Percentiles rank a stretch among this genome's conserved stretches.
phyloP scores from a whole-genome alignment of 176 grass and related monocot species.

The Carex myosuroides region DNA sequence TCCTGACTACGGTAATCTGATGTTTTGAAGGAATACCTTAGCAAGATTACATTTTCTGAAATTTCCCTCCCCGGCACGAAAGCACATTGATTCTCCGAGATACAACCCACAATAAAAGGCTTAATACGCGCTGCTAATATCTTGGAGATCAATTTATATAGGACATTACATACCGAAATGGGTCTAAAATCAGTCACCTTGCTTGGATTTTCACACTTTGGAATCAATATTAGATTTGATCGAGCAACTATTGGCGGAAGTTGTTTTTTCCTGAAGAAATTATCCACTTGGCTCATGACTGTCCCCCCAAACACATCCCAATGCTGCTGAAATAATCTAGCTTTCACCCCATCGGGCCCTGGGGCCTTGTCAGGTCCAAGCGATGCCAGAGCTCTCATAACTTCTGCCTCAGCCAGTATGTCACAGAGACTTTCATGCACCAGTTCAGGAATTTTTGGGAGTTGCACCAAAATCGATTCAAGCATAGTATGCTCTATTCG shows the following conservation, averaged over 20 bases:
- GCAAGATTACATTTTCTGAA: not conserved
- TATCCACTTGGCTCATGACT: not conserved
- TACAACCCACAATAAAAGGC: too few relatives aligned
- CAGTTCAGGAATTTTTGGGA: too few relatives aligned
- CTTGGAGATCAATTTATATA: not conserved
- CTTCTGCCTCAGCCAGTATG: not conserved
- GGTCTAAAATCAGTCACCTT: not conserved
- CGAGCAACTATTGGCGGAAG: too few relatives aligned
- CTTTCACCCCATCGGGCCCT: not conserved
- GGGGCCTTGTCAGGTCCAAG: not conserved
- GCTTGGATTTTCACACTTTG: not conserved
- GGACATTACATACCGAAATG: not conserved
- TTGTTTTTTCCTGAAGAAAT: not conserved
- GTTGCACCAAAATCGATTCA: too few relatives aligned
- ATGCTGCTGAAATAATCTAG: not conserved
- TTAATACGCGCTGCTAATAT: not conserved
- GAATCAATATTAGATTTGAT: not conserved
- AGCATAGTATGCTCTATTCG: too few relatives aligned
- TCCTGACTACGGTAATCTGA: not conserved
- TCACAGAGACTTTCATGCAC: too few relatives aligned
- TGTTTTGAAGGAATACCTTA: not conserved
- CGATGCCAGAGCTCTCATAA: not conserved
- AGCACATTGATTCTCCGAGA: not conserved
- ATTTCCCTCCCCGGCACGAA: not conserved
- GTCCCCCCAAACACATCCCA: not conserved